Conservation (phyloP, 2,329 filamentous ascomycete species). For the Teratosphaeria pseudoeucalypti region DNA sequence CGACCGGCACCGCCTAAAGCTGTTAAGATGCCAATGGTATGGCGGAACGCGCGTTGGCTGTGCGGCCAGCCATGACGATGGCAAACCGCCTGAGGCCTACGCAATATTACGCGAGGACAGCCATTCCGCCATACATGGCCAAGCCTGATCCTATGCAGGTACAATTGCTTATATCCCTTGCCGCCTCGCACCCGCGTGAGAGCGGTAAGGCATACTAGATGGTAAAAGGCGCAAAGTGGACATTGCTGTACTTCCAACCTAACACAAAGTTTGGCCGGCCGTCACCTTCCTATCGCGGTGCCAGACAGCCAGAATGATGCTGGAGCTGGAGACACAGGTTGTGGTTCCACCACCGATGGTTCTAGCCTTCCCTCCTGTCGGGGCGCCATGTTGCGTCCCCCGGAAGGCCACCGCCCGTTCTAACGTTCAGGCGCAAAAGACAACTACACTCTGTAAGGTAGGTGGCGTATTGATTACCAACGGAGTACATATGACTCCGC, state of each 20-base stretch:
- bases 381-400: background rate
- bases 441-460: background rate
- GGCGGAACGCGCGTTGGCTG: background rate
- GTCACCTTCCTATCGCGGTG: background rate
- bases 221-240: background rate
- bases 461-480: background rate
- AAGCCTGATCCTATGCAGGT: background rate
- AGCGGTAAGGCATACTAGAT: background rate
- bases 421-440: background rate
- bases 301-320: background rate
- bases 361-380: background rate
- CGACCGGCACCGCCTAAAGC: background rate
- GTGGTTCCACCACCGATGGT: background rate
- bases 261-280: background rate
- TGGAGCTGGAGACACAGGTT: background rate
- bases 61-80: background rate
- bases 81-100: background rate
- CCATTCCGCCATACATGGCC: background rate
- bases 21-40: background rate
- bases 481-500: background rate
- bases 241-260: background rate
- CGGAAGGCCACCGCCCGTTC: background rate
- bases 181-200: background rate
- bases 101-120: background rate
- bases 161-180: background rate